phyloP scores from a whole-genome alignment of 805 yeast genomes.

The Candida maltosa region DNA sequence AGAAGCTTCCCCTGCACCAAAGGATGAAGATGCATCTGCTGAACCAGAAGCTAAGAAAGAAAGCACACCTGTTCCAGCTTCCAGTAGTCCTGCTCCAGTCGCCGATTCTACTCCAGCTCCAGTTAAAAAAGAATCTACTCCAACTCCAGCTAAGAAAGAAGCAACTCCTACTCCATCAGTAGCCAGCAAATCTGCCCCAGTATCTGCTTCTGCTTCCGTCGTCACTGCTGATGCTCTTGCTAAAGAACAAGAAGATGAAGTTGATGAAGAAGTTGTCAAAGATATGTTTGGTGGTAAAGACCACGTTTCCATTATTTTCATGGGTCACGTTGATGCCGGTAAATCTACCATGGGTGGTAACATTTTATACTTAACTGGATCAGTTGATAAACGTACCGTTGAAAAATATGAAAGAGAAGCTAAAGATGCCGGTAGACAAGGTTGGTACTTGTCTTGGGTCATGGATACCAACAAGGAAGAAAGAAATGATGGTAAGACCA shows the following conservation, averaged over 20 bases:
- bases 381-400: constrained; percentile 97
- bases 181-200: constrained; percentile 15
- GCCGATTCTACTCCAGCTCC: constrained; percentile 15
- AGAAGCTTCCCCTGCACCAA: constrained; percentile 21
- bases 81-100: constrained; percentile 15
- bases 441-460: constrained; percentile 99
- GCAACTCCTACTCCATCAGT: constrained; percentile 11
- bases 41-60: constrained; percentile 13
- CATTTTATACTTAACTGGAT: constrained; percentile 85
- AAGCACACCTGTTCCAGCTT: constrained; percentile 12
- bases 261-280: constrained; percentile 82
- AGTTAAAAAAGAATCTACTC: constrained; percentile 21
- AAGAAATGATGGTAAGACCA: constrained; percentile 98
- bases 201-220: constrained; percentile 9
- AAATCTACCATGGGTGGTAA: constrained; percentile 99
- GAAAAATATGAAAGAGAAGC: constrained; percentile 98
- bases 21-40: constrained; percentile 16
- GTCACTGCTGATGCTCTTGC: constrained; percentile 42
- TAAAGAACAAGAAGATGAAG: constrained; percentile 73
- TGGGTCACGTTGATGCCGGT: constrained; percentile 99
- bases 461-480: constrained; percentile 99
- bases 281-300: constrained; percentile 98
- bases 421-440: constrained; percentile 98
- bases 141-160: constrained; percentile 20
- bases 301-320: constrained; percentile 92